Evolutionary conservation across 164 flowering plant species (phyloP).

Genomic region (Buxus sempervirens): DNA sequence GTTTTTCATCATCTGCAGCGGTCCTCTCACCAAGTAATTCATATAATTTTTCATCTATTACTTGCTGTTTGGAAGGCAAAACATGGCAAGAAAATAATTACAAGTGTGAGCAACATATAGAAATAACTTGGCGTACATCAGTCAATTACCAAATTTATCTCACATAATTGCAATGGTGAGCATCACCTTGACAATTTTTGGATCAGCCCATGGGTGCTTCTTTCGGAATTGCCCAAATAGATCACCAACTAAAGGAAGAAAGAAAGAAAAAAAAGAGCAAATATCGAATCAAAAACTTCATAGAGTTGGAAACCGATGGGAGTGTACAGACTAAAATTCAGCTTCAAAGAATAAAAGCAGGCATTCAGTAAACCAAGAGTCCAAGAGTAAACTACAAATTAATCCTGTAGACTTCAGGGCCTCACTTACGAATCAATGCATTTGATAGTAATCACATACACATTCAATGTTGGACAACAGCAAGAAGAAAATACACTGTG

Average conservation of each 20-base stretch:
- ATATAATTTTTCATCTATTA: conserved; percentile 59
- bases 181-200: conserved; percentile 79
- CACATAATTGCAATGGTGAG: neutral
- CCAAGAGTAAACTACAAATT: no score
- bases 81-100: conserved; percentile 8
- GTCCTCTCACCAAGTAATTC: conserved; percentile 88
- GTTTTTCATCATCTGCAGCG: conserved; percentile 87
- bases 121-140: neutral
- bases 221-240: conserved; percentile 66
- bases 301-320: neutral
- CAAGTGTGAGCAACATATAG: neutral
- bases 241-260: conserved; percentile 85
- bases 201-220: conserved; percentile 92
- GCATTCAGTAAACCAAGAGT: no score
- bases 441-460: no score
- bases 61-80: conserved; percentile 39
- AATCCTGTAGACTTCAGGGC: no score
- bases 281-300: neutral
- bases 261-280: neutral
- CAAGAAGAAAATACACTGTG: no score
- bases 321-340: neutral
- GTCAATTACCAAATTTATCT: neutral
- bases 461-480: no score
- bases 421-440: no score
- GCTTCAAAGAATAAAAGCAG: conserved; percentile 1